Base-by-base conservation (phyloP, 1,284 basidiomycete species). In the Peniophora sp. region DNA sequence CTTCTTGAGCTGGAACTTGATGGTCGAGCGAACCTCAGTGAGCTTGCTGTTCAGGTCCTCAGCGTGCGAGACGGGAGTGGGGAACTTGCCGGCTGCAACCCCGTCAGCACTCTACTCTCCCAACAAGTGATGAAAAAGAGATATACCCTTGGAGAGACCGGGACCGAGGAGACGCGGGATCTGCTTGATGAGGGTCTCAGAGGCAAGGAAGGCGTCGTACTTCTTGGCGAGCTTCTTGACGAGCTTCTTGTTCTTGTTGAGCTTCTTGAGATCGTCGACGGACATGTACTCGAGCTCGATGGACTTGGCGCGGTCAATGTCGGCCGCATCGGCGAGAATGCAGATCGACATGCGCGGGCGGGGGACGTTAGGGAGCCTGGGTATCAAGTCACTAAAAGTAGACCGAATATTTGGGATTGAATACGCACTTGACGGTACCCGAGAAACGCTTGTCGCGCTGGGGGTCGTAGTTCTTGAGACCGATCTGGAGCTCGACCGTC, bases 201-300 rank as follows among this genome's bases (percentile, higher is more conserved):
- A 99, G 47, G 97, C 85, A 59, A 99, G 77, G 87, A 99, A 99
- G 59, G 96, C 94, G 65, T 99, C 96, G 78, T 98, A 96, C 74
- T 98, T 98, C 81, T 98, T 97, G 59, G 96, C 96, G 62, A 99
- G 91, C 81, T 96, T 99, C 85, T 99, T 99, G 68, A 99, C 96
- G 59, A 99, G 92, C 80, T 99, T 99, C 83, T 99, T 99, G 86
- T 99, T 99, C 81, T 97, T 97, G 88, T 97, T 97, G 62, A 97
- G 83, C 76, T 99, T 99, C 78, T 99, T 99, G 76, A 99, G 81
- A 75, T 99, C 96, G 66, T 99, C 96, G 63, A 98, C 97, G 60
- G 93, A 96, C 95, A 97, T 98, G 78, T 95, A 96, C 71, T 97
- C 94, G 60, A 97, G 85, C 62, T 93, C 89, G 60, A 97, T 96